These are phyloP conservation scores for Cephaloascus fragrans DNA, from an alignment of 805 yeast species.

Conservation along the genomic window DNA sequence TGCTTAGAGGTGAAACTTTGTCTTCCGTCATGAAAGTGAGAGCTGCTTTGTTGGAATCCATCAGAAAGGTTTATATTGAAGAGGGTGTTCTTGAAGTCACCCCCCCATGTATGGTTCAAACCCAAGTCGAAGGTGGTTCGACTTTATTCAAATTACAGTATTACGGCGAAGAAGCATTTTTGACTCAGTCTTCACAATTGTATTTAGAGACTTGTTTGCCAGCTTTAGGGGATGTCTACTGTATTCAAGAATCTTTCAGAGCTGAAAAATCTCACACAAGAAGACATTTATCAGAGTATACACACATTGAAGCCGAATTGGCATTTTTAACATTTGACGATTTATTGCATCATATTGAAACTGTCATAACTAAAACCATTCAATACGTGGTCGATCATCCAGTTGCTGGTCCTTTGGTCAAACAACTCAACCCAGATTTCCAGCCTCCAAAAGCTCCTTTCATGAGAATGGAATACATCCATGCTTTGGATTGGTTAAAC, in stretches of 20 bases:
- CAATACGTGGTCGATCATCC: conserved; percentile 82
- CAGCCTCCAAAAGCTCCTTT: conserved; percentile 78
- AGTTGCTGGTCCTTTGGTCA: conserved; percentile 79
- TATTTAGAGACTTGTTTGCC: conserved; percentile 96
- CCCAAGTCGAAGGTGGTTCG: conserved; percentile 99
- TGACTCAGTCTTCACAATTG: conserved; percentile 95
- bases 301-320: conserved; percentile 94
- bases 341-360: conserved; percentile 76
- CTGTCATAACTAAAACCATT: conserved; percentile 57
- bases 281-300: conserved; percentile 94
- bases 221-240: conserved; percentile 92
- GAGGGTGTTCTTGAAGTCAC: conserved; percentile 83
- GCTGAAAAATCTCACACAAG: conserved; percentile 99
- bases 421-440: conserved; percentile 89
- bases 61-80: conserved; percentile 71
- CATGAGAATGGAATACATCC: conserved; percentile 81
- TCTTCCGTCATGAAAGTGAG: conserved; percentile 93
- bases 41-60: conserved; percentile 60
- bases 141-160: conserved; percentile 88
- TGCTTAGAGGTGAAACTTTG: conserved; percentile 93
- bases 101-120: conserved; percentile 99
- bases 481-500: conserved; percentile 93
- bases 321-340: conserved; percentile 85
- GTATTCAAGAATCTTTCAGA: conserved; percentile 97
- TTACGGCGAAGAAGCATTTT: conserved; percentile 93